phyloP scores from a whole-genome alignment of 768 basidiomycete species.

The Piloderma croceum region DNA sequence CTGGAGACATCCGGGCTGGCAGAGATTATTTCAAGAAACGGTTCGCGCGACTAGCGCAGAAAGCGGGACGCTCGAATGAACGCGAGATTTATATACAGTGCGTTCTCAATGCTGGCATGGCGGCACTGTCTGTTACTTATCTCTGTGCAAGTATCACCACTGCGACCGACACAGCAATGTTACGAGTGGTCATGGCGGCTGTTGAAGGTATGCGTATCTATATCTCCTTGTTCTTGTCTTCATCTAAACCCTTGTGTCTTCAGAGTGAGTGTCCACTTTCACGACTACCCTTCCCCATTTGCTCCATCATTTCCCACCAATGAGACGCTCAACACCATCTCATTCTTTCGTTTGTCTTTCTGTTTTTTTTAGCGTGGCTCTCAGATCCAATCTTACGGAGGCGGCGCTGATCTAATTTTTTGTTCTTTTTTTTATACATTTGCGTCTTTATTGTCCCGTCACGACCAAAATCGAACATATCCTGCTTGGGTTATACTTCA shows the following conservation, averaged over 20 bases:
- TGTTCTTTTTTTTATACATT: constrained; percentile 17
- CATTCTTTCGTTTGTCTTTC: constrained; percentile 9
- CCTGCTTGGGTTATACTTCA: constrained; percentile 12
- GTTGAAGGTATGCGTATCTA: constrained; percentile 72
- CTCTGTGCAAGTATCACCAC: constrained; percentile 63
- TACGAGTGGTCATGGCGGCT: constrained; percentile 91
- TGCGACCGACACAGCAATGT: constrained; percentile 83
- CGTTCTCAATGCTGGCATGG: constrained; percentile 29
- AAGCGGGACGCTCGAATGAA: constrained; percentile 77
- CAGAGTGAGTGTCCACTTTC: constrained; percentile 57
- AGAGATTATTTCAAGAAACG: constrained; percentile 88
- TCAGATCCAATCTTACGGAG: constrained; percentile 31
- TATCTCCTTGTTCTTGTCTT: constrained; percentile 3
- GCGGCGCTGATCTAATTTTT: constrained; percentile 27
- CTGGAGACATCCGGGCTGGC: constrained; percentile 66
- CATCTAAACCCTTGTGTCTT: constrained; percentile 14
- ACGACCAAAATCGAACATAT: constrained; percentile 6
- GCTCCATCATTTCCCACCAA: constrained; percentile 9
- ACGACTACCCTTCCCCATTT: background rate
- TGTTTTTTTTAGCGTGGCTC: constrained; percentile 30
- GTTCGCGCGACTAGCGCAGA: constrained; percentile 77
- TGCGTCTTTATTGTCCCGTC: constrained; percentile 11
- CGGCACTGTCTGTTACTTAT: constrained; percentile 9
- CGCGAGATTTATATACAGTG: constrained; percentile 93
- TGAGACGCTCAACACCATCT: too few species aligned